Percentiles rank a stretch among this genome's conserved stretches.
These are phyloP conservation scores for Verticillium longisporum DNA, from an alignment of 2,329 filamentous ascomycete species.

Conservation along the genomic window DNA sequence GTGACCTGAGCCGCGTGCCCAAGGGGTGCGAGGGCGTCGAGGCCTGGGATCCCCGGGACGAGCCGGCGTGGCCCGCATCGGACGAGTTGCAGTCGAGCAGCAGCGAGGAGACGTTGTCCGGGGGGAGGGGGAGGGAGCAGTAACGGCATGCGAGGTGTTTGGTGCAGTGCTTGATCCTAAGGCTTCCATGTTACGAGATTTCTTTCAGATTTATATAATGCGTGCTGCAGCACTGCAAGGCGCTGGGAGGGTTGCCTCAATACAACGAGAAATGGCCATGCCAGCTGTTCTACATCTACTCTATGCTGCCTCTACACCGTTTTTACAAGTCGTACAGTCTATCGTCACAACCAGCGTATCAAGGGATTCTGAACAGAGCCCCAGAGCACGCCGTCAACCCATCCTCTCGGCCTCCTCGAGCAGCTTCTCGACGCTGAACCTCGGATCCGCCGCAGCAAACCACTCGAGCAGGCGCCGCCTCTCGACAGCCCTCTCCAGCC, in stretches of 20 bases:
- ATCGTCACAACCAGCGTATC: neutral
- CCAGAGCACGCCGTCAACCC: conserved; percentile 24
- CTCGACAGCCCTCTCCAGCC: conserved; percentile 50
- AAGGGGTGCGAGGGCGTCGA: conserved; percentile 51
- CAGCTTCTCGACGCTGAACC: conserved; percentile 78
- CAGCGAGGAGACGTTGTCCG: neutral
- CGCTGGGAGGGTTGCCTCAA: too few relatives aligned
- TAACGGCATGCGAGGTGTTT: neutral
- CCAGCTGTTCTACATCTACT: too few relatives aligned
- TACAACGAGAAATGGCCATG: too few relatives aligned
- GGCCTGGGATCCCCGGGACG: conserved; percentile 23
- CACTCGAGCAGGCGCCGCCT: conserved; percentile 69
- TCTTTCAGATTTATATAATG: too few relatives aligned
- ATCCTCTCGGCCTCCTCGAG: conserved; percentile 86
- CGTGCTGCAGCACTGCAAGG: too few relatives aligned
- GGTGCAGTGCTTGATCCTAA: neutral
- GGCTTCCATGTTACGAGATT: too few relatives aligned
- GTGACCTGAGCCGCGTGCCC: conserved; percentile 56
- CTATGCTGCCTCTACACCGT: too few relatives aligned
- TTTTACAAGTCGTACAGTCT: neutral
- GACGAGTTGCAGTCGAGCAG: neutral
- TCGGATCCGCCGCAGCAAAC: conserved; percentile 71
- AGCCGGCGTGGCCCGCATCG: neutral
- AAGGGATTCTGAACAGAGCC: neutral
- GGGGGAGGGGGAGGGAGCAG: neutral